Base-by-base conservation (phyloP, 768 basidiomycete genomes). In the Leccinum uliginosum region DNA sequence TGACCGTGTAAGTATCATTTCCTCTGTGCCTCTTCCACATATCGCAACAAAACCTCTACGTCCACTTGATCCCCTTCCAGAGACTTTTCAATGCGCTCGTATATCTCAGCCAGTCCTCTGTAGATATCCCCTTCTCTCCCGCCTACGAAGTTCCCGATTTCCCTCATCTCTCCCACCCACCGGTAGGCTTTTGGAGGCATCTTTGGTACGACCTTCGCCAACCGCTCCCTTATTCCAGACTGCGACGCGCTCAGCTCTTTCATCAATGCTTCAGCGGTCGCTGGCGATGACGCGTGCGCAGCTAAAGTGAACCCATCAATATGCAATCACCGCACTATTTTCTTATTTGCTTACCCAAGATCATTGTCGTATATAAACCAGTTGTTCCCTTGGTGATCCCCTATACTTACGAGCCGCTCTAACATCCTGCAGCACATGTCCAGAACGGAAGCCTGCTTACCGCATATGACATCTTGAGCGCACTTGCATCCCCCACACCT, bases 141-240 rank as follows among this genome's bases (percentile, higher is more conserved):
- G 9, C 77, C 77, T 10, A 85, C 80, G 66, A 85, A 85, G 6
- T 68, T 73, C 3, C 78, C 76, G 40, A 87, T 84, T 67, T 86
- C 85, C 51, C 80, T 73, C 84, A 84, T 85, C 72, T 86, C 83
- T 47, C 78, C 80, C 14, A 80, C 76, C 79, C 78, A 85, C 50
- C 84, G 75, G 61, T 86, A 84, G 4, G 82, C 81, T 59, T 85
- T 86, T n/a, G 79, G 81, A 19, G 83, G 67, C 82, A 84, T 82
- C 32, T 67, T 56, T 5, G 81, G 79, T 27, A 84, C 66, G 2
- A 59, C 59, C 47, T 63, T 64, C 4, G 71, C 70, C 49, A 82
- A 68, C 21, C 75, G 72, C 58, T 74, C 61, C 11, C 85, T 71
- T 26, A 78, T 54, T 17, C 59, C 64, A 4, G 80, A 77, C 64